A percentile compares a stretch with the other conserved stretches of the same genome.
These are phyloP conservation scores for Podaxis pistillaris DNA, from an alignment of 768 basidiomycete genomes.

Conservation along the genomic window DNA sequence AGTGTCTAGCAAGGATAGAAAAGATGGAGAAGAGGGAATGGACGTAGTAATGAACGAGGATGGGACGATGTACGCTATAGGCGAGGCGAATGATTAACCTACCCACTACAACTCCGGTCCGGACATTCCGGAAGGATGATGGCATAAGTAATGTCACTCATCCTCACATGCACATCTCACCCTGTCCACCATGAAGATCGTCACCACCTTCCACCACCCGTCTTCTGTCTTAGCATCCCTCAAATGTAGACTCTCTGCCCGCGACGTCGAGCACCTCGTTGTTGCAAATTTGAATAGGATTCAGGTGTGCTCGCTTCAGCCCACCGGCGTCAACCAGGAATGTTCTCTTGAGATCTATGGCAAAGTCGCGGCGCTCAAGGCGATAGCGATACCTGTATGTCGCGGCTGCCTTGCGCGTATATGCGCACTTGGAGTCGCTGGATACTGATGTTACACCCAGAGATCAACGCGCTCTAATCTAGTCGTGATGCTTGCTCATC, in stretches of 20 bases:
- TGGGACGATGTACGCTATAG: slow-evolving; percentile 52
- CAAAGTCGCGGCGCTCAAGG: slow-evolving; percentile 53
- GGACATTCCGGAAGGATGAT: slow-evolving; percentile 8
- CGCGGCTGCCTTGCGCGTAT: neutral
- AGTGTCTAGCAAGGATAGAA: slow-evolving; percentile 20
- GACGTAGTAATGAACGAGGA: slow-evolving; percentile 58
- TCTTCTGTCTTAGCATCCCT: slow-evolving; percentile 71
- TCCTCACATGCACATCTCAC: neutral
- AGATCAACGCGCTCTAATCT: slow-evolving; percentile 48
- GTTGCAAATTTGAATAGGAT: slow-evolving; percentile 66
- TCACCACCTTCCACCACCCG: slow-evolving; percentile 75
- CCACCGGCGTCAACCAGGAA: slow-evolving; percentile 59
- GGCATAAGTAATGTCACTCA: neutral
- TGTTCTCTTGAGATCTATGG: slow-evolving; percentile 70
- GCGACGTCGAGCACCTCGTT: slow-evolving; percentile 61
- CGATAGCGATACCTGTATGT: slow-evolving; percentile 54
- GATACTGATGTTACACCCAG: slow-evolving; percentile 6
- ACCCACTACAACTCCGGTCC: neutral
- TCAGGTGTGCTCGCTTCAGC: slow-evolving; percentile 64
- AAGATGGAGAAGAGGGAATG: slow-evolving; percentile 18
- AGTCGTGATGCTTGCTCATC: slow-evolving; percentile 72
- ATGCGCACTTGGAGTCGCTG: slow-evolving; percentile 9
- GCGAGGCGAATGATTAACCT: slow-evolving; percentile 18
- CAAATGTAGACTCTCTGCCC: slow-evolving; percentile 60
- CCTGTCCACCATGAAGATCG: slow-evolving; percentile 44